Evolutionary conservation across 2,329 filamentous ascomycete species (phyloP), one percentile per base, ranked within the genome.

Genomic region (Ophiocordyceps camponoti-floridani): DNA sequence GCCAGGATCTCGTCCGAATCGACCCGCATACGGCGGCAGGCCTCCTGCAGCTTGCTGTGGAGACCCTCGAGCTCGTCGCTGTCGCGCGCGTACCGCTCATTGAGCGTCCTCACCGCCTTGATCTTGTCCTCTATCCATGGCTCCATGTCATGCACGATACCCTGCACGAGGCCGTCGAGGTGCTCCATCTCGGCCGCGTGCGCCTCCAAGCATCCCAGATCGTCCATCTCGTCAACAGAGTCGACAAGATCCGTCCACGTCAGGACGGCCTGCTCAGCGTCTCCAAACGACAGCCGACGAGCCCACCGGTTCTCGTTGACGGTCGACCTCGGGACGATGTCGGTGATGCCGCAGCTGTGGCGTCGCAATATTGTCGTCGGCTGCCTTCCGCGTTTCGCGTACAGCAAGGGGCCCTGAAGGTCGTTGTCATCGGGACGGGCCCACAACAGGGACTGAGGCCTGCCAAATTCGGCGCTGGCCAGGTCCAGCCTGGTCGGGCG

Each of bases 231-330:
- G 28, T 52, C 49, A 6, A 10, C n/a, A 2, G 70, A 48, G 45
- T 65, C 62, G 4, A 66, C 58, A 26, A 80, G 59, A 42, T 74
- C 69, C 5, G 73, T 65, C 82, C 82, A 87, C 14, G 63, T 67
- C 1, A 87, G 62, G 8, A 88, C 63, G n/a, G 78, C 82, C 48
- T 86, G 80, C 60, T 84, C 82, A 1, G 80, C 83, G 41, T 80
- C 71, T 47, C 79, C 78, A 57, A 88, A 88, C 4, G 82, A 87
- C 49, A 88, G 68, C 40, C 82, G 74, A 2, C 82, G 76, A 1
- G 82, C 75, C 73, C 79, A 84, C 46, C 73, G 74, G 27, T 69
- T 68, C 48, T 83, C 77, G 48, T 75, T 70, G 2, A 65, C 59
- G 7, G 48, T 49, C 2, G 46, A 61, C 44, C 51, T 58, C 28